Evolutionary conservation across 169 alveolate species (phyloP), one percentile per base, ranked within the genome.

Genomic region (Cyclospora cayetanensis): DNA sequence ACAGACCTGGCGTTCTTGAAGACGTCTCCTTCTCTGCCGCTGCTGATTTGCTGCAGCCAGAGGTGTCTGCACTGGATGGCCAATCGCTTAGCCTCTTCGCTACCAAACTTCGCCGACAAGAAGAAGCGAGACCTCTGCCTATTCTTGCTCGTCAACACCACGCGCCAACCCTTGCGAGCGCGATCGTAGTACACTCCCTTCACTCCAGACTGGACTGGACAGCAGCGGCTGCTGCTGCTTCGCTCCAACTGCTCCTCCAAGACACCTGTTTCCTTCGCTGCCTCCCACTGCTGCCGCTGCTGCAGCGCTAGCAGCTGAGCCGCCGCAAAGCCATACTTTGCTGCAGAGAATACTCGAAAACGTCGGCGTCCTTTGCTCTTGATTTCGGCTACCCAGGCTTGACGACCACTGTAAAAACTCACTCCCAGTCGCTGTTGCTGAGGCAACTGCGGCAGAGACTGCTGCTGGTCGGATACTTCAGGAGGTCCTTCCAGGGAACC

Each of bases 341-440:
- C 86, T 31, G 42, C 86, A n/a, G 66, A 41, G 86, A 74, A 74
- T 15, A 74, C 86, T 25, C 42, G 37, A 65, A 74, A 74, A 22
- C 86, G 55, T 29, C 86, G 22, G 39, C 86, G 63, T 12, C 86
- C 86, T 18, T 65, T 65, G 39, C 42, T 41, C 86, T 74, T 74
- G 86, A 74, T 74, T 41, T 74, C 86, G 27, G 86, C 86, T 1
- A 74, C 86, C 86, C 86, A 74, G 25, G 86, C 86, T 34, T 74
- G 86, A n/a, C 86, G 86, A 35, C 86, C 86, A 3, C 86, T 65
- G 65, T 74, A 74, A 65, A 41, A 74, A 25, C 86, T 74, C 41
- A 74, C 86, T 3, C 86, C 86, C 11, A 65, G 86, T 15, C 86
- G 63, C 86, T n/a, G n/a, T n/a, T n/a, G n/a, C n/a, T n/a, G n/a